Conservation (phyloP, 2,329 filamentous ascomycete species). For the Sporothrix pseudoabietina region DNA sequence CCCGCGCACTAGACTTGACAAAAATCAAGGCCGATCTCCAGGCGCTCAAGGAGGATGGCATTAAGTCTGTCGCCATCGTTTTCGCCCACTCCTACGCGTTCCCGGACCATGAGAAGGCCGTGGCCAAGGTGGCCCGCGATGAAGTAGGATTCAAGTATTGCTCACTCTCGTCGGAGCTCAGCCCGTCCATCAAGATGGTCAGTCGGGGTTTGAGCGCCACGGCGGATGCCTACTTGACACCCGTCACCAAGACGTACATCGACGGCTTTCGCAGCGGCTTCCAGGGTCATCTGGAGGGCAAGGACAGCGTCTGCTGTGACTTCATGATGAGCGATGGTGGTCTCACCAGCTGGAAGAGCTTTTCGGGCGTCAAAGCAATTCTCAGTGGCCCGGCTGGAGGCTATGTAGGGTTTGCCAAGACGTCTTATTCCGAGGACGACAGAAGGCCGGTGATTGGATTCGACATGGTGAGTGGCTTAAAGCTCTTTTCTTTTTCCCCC, state of each 20-base stretch:
- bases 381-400: constrained; percentile 71
- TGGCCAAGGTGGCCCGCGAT: constrained; percentile 28
- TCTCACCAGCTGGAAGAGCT: constrained; percentile 32
- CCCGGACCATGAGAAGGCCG: constrained; percentile 34
- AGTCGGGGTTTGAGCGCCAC: constrained; percentile 69
- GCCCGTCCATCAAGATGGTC: constrained; percentile 62
- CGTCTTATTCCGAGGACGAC: constrained; percentile 66
- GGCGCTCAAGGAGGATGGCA: constrained; percentile 55
- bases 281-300: constrained; percentile 2
- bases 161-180: constrained; percentile 24
- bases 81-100: constrained; percentile 30
- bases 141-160: no score
- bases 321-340: constrained; percentile 70
- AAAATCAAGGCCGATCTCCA: constrained; percentile 53
- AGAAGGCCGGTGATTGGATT: constrained; percentile 67
- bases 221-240: constrained; percentile 73
- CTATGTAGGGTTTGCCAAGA: constrained; percentile 71
- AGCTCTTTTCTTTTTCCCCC: no score
- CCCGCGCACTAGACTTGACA: no score
- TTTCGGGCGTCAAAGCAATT: constrained; percentile 55
- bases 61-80: no score
- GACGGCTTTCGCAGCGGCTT: constrained; percentile 67
- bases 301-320: constrained; percentile 59
- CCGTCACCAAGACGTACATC: constrained; percentile 70
- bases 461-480: constrained; percentile 45